These are phyloP conservation scores for Tetrastigma voinierianum DNA, from an alignment of 164 flowering plant species.

Conservation along the genomic window DNA sequence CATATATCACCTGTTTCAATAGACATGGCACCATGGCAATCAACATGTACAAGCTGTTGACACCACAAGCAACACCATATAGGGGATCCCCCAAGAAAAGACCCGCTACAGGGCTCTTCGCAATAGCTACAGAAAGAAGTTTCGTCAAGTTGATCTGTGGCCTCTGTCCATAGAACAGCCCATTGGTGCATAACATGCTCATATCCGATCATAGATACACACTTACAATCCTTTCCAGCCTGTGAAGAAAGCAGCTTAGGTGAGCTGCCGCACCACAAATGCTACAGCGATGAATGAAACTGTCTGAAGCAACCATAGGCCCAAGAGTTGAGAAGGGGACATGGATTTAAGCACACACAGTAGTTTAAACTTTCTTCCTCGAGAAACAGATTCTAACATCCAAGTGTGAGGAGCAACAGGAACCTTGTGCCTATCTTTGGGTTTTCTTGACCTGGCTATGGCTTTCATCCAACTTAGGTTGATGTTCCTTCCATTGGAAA, in stretches of 20 bases:
- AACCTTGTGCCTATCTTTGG: slow-evolving; percentile 68
- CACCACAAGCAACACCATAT: slow-evolving; percentile 99
- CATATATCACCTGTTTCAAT: slow-evolving; percentile 86
- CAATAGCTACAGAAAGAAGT: slow-evolving; percentile 79
- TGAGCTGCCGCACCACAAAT: slow-evolving; percentile 92
- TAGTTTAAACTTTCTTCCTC: slow-evolving; percentile 81
- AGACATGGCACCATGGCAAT: slow-evolving; percentile 72
- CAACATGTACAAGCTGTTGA: slow-evolving; percentile 92
- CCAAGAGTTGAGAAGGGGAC: slow-evolving; percentile 80
- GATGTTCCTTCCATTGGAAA: slow-evolving; percentile 86
- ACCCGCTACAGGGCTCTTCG: slow-evolving; percentile 91
- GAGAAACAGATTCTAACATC: slow-evolving; percentile 66
- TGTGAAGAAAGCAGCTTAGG: slow-evolving; percentile 61
- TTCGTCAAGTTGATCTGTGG: slow-evolving; percentile 78
- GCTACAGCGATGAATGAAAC: slow-evolving; percentile 64
- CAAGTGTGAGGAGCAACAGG: slow-evolving; percentile 77
- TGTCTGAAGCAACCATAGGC: slow-evolving; percentile 66
- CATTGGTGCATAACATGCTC: slow-evolving; percentile 85
- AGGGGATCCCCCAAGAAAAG: slow-evolving; percentile 96
- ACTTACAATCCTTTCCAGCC: slow-evolving; percentile 91
- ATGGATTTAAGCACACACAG: slow-evolving; percentile 84
- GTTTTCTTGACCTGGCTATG: slow-evolving; percentile 78
- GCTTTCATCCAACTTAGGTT: slow-evolving; percentile 92
- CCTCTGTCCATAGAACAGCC: slow-evolving; percentile 89
- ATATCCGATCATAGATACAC: slow-evolving; percentile 79